Evolutionary conservation across 2,329 filamentous ascomycete species (phyloP).

Genomic region (Diplodia intermedia): DNA sequence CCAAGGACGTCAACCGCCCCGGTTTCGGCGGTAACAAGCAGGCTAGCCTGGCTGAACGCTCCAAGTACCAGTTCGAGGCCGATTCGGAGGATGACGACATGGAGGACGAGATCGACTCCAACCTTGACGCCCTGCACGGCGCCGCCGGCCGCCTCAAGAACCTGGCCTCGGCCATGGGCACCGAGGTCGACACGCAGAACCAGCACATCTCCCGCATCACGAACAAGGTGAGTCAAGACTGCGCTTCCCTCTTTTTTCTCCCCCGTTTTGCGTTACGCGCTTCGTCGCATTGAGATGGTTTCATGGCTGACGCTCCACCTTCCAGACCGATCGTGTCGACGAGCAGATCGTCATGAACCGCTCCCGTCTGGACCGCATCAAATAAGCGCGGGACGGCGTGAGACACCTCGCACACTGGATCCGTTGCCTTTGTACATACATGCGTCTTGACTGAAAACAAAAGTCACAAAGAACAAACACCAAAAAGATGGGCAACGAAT

Average conservation of each 20-base stretch:
- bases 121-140: conserved; percentile 64
- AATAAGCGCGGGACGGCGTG: conserved; percentile 41
- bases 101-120: conserved; percentile 58
- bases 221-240: conserved; percentile 57
- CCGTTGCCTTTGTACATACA: conserved; percentile 22
- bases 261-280: no score
- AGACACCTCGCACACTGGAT: not conserved
- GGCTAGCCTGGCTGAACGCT: conserved; percentile 64
- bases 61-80: conserved; percentile 79
- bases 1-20: conserved; percentile 58
- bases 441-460: not conserved
- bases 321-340: conserved; percentile 77
- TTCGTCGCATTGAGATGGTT: not conserved
- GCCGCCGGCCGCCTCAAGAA: conserved; percentile 74
- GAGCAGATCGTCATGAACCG: conserved; percentile 77
- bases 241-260: not conserved
- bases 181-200: conserved; percentile 80
- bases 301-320: conserved; percentile 38
- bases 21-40: conserved; percentile 60
- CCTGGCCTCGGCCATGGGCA: conserved; percentile 74
- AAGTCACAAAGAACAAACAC: not conserved
- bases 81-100: conserved; percentile 67
- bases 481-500: not conserved
- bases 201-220: conserved; percentile 77
- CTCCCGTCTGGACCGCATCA: conserved; percentile 70